Evolutionary conservation across 2,329 filamentous ascomycete genomes (phyloP).

Genomic region (Kalaharituber pfeilii): DNA sequence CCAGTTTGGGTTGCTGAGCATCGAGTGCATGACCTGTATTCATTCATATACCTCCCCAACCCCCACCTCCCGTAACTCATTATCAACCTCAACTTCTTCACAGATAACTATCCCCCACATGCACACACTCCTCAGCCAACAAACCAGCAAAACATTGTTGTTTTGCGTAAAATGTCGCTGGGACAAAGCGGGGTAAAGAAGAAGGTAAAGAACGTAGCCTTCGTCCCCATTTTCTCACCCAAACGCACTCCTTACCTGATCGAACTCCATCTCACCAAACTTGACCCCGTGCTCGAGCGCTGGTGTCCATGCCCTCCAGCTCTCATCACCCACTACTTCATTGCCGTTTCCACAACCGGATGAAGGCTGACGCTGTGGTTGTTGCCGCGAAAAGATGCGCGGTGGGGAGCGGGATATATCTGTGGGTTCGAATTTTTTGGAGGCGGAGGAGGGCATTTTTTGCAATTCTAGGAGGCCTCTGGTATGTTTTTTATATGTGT

Average conservation of each 20-base stretch:
- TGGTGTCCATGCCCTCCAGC: not conserved
- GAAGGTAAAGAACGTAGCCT: too few relatives aligned
- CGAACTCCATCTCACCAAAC: not conserved
- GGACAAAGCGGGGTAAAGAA: not conserved
- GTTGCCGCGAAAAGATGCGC: not conserved
- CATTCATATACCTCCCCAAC: too few relatives aligned
- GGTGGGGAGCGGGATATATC: not conserved
- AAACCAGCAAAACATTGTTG: not conserved
- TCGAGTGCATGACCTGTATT: slow-evolving; percentile 54
- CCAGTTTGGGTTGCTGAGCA: slow-evolving; percentile 63
- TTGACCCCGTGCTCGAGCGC: not conserved
- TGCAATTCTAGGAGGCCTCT: not conserved
- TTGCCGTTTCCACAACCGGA: not conserved
- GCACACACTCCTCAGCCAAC: not conserved
- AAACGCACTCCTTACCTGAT: too few relatives aligned
- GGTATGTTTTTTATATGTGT: not conserved
- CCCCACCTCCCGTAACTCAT: too few relatives aligned
- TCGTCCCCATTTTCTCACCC: too few relatives aligned
- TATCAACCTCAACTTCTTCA: too few relatives aligned
- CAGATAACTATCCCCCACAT: not conserved
- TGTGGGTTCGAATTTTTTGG: not conserved
- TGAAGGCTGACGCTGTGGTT: not conserved
- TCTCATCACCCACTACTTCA: not conserved
- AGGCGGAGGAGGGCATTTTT: not conserved
- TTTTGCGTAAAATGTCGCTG: not conserved